These are phyloP conservation scores for Gossypium schwendimanii DNA, from an alignment of 441 rosid species.

Conservation along the genomic window DNA sequence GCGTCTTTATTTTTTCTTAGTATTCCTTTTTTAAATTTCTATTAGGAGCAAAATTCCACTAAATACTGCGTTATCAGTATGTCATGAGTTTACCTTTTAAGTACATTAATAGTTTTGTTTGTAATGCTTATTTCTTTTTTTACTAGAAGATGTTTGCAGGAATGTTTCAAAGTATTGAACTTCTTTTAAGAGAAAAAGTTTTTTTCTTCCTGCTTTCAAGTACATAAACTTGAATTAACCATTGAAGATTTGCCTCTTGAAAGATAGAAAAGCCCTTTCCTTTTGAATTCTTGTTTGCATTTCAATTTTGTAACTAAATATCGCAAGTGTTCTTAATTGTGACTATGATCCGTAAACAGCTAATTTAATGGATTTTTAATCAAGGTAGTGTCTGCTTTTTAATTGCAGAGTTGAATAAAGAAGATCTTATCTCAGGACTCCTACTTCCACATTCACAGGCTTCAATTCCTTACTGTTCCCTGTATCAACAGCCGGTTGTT, in stretches of 20 bases:
- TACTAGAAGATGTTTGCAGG: background rate
- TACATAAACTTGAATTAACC: background rate
- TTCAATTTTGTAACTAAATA: background rate
- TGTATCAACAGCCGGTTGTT: slow-evolving; percentile 25
- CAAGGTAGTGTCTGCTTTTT: background rate
- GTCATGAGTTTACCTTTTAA: background rate
- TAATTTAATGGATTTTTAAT: background rate
- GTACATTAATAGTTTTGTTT: background rate
- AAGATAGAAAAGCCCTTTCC: background rate
- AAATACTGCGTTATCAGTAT: background rate
- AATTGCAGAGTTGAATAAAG: slow-evolving; percentile 13
- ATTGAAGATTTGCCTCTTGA: background rate
- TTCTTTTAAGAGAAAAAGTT: background rate
- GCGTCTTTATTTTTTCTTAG: background rate
- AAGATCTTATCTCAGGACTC: slow-evolving; percentile 53
- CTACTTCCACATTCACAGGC: slow-evolving; percentile 38
- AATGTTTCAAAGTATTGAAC: background rate
- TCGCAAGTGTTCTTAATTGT: background rate
- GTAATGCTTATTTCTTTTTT: background rate
- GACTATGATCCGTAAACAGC: background rate
- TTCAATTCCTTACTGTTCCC: slow-evolving; percentile 30
- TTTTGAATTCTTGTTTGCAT: background rate
- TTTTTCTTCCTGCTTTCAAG: background rate
- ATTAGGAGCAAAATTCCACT: background rate
- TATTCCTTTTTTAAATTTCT: background rate